Evolutionary conservation across 352 stramenopile genomes (phyloP).

Genomic region (Phytopythium chamaehyphon): DNA sequence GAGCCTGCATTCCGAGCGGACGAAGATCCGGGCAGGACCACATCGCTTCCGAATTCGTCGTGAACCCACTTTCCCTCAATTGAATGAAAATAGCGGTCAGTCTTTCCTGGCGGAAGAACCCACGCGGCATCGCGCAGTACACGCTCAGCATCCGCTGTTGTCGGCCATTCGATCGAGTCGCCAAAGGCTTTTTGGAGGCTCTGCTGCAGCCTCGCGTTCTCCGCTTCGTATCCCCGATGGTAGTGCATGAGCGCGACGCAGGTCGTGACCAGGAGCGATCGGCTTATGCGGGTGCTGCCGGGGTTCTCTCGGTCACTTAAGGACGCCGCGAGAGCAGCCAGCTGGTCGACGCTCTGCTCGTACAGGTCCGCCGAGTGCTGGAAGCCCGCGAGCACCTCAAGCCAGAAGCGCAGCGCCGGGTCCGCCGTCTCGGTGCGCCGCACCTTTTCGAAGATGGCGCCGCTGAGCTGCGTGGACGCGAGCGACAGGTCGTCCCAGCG

Average conservation of each 20-base stretch:
- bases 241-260: conserved; percentile 54
- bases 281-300: conserved; percentile 15
- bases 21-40: conserved; percentile 27
- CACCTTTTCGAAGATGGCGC: conserved; percentile 38
- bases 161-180: conserved; percentile 25
- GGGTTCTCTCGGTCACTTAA: conserved; percentile 26
- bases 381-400: conserved; percentile 64
- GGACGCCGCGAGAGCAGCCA: conserved; percentile 38
- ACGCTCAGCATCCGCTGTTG: conserved; percentile 31
- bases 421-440: conserved; percentile 11
- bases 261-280: conserved; percentile 19
- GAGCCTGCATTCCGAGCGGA: conserved; percentile 61
- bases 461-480: conserved; percentile 33
- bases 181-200: conserved; percentile 36
- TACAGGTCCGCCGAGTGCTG: conserved; percentile 73
- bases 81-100: conserved; percentile 46
- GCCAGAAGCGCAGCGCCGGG: conserved; percentile 45
- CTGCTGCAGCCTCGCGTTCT: conserved; percentile 36
- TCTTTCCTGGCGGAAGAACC: conserved; percentile 36
- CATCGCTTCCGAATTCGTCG: conserved; percentile 71
- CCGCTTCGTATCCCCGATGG: conserved; percentile 63
- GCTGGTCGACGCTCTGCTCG: conserved; percentile 29
- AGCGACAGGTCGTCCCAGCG: conserved; percentile 55
- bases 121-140: conserved; percentile 55
- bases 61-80: conserved; percentile 78